Base-by-base conservation (phyloP, 2,329 filamentous ascomycete genomes). In the Talaromyces sp. region DNA sequence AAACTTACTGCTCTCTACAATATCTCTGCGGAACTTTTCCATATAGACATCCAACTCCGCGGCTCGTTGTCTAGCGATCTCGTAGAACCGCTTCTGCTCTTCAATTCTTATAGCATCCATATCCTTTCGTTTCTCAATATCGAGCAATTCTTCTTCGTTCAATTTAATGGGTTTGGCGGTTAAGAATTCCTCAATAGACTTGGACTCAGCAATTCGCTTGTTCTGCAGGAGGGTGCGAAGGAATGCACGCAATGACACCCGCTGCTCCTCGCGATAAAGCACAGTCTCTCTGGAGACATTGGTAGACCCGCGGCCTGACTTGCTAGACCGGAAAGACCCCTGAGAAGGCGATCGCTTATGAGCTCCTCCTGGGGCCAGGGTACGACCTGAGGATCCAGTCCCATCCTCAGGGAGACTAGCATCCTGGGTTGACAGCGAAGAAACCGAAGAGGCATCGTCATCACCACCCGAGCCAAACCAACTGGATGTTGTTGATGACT, bases 21-120 rank as follows among this genome's bases (percentile, higher is more conserved):
- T 86, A 55, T 86, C 84, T 57, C 83, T 75, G 42, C 86, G 78
- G 70, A 88, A 88, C 55, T 83, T 82, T 74, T 99, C 94, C 94
- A 99, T 99, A 70, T 97, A 97, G 20, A 96, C 90, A 72, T 99
- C 94, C 46, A 99, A 80, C 67, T 97, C 94, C 4, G 90, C 88
- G 1, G 94, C 94, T 60, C 94, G 86, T 71, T 91, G 87, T 60
- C 91, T 82, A 8, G 94, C 94, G 68, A 99, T 92, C 70, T 99
- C 93, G 71, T 97, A 99, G 70, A 99, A 99, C 60, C 86, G 85
- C 69, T 86, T 89, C 70, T 99, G 94, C 72, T 99, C 94, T 66
- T 96, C 90, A 47, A 97, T 83, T 40, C 94, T 86, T 72, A 89
- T 89, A 69, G 90, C 87, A 65, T 99, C 94, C 73, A 96, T 86